These are phyloP conservation scores for Tilletia walkeri DNA, from an alignment of 1,284 basidiomycete species.

Conservation along the genomic window DNA sequence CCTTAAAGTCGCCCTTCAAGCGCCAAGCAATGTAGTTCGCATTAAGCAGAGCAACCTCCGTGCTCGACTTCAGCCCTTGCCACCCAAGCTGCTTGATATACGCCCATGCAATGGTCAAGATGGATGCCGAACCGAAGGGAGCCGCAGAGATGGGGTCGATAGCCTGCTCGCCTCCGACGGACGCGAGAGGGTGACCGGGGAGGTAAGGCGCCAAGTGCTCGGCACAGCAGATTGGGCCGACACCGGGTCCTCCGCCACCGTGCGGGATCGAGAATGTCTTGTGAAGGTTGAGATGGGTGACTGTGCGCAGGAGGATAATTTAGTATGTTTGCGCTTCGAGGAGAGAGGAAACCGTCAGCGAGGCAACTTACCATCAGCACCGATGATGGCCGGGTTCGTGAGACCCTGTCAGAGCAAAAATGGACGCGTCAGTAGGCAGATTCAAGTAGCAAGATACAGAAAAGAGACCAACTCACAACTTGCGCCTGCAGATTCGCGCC, in stretches of 20 bases:
- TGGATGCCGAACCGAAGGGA: slow-evolving; percentile 90
- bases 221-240: slow-evolving; percentile 91
- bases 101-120: slow-evolving; percentile 95
- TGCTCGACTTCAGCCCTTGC: slow-evolving; percentile 76
- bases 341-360: neutral
- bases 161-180: slow-evolving; percentile 68
- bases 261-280: slow-evolving; percentile 96
- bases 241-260: slow-evolving; percentile 93
- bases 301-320: slow-evolving; percentile 47
- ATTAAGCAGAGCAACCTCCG: slow-evolving; percentile 82
- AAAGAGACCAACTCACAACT: slow-evolving; percentile 60
- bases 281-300: slow-evolving; percentile 96
- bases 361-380: slow-evolving; percentile 67
- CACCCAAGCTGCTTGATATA: slow-evolving; percentile 81
- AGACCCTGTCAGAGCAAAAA: slow-evolving; percentile 59
- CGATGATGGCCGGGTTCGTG: slow-evolving; percentile 91
- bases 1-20: slow-evolving; percentile 77
- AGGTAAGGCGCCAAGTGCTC: slow-evolving; percentile 91
- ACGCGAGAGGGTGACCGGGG: slow-evolving; percentile 79
- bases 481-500: slow-evolving; percentile 93
- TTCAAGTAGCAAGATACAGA: neutral
- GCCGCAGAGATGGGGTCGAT: slow-evolving; percentile 88
- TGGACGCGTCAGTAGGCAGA: neutral
- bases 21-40: slow-evolving; percentile 96
- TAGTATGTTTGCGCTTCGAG: neutral